Evolutionary conservation across 345 rosid species (phyloP).

Genomic region (Camelina neglecta): DNA sequence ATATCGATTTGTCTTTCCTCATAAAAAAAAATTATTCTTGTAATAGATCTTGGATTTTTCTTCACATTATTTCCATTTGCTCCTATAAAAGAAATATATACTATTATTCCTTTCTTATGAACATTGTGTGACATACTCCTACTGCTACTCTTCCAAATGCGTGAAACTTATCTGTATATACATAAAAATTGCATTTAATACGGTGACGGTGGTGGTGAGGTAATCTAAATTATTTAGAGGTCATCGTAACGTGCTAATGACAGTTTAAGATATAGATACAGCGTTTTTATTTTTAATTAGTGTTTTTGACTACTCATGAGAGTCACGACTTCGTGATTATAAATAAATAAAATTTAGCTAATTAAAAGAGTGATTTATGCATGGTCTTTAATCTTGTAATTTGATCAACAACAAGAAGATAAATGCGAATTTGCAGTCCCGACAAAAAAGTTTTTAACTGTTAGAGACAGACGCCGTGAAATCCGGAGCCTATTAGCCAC

Average conservation of each 20-base stretch:
- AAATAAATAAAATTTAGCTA: too few species aligned
- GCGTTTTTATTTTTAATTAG: not conserved
- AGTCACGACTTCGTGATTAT: slow-evolving; percentile 3
- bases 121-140: slow-evolving; percentile 10
- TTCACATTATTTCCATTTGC: slow-evolving; percentile 41
- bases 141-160: not conserved
- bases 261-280: slow-evolving; percentile 1
- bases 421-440: slow-evolving; percentile 40
- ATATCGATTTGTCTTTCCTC: slow-evolving; percentile 26
- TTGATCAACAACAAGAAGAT: slow-evolving; percentile 13
- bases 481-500: slow-evolving; percentile 36
- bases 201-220: slow-evolving; percentile 25
- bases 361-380: not conserved
- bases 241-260: slow-evolving; percentile 34
- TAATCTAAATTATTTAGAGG: not conserved
- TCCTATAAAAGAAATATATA: slow-evolving; percentile 13
- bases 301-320: not conserved
- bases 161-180: not conserved
- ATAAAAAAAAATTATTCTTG: too few species aligned
- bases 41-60: slow-evolving; percentile 41
- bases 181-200: not conserved
- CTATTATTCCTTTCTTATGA: not conserved
- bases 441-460: slow-evolving; percentile 20
- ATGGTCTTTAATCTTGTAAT: not conserved
- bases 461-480: slow-evolving; percentile 39